Base-by-base conservation (phyloP, 2,329 filamentous ascomycete genomes). In the Xenoacremonium recifei region DNA sequence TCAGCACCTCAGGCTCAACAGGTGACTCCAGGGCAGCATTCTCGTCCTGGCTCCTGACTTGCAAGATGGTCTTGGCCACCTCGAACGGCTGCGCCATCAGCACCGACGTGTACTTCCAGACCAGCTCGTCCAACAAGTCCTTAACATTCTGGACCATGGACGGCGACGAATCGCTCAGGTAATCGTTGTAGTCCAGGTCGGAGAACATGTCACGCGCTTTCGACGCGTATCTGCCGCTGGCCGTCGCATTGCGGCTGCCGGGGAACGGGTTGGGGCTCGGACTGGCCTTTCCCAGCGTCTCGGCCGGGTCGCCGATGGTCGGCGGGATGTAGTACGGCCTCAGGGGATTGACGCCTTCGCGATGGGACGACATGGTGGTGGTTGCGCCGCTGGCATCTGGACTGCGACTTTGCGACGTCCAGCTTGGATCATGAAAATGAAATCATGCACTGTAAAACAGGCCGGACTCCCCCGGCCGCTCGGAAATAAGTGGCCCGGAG, bases 1-100 rank as follows among this genome's bases (percentile, higher is more conserved):
- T 47, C 37, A 35, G 48, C 6, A 41, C 39, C 31, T 60, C 60
- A 12, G 49, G 55, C 23, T 59, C 53, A 19, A 41, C 37, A n/a
- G 50, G 46, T 15, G 53, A 44, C 13, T 51, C 44, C 27, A 61
- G 38, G 9, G 53, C 47, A 30, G 70, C 71, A 25, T 69, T 55
- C 39, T 72, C 72, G 52, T 78, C 77, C 55, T 83, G 79, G 48
- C 66, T 69, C 51, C 76, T 81, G 38, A 90, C 82, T 68, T 99
- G 93, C 55, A 99, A 70, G 42, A 97, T 80, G 12, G 85, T 93
- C 76, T 96, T 97, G 60, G 92, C 90, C 44, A 96, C 91, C 72
- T 97, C 93, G 65, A 99, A 97, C 12, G 93, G 93, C 68, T 99
- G 93, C 40, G 89, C 87, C 62, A 96, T 84, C 59, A 97, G 67